Evolutionary conservation across 1,284 basidiomycete genomes (phyloP).

Genomic region (Pseudomicrostroma phylloplanum): DNA sequence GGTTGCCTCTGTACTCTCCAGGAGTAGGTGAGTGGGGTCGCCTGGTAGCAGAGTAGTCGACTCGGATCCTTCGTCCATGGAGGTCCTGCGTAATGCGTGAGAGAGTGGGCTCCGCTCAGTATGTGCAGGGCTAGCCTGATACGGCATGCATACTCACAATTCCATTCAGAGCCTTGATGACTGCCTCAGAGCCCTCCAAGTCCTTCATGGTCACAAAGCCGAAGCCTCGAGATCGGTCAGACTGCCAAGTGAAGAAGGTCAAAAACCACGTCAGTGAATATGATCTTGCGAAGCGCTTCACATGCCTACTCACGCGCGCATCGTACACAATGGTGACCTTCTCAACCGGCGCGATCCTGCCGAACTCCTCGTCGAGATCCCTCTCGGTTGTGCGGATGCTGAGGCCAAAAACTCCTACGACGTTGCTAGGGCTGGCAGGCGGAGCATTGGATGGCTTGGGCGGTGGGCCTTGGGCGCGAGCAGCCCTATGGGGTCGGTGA

Average conservation of each 20-base stretch:
- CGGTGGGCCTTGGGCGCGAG: too few species aligned
- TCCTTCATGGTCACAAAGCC: slow-evolving; percentile 91
- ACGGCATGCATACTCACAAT: slow-evolving; percentile 59
- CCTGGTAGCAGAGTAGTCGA: slow-evolving; percentile 91
- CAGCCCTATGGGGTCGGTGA: too few species aligned
- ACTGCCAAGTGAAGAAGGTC: slow-evolving; percentile 55
- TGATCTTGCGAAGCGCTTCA: background rate
- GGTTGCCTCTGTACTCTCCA: slow-evolving; percentile 67
- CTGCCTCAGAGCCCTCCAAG: slow-evolving; percentile 76
- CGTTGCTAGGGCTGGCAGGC: slow-evolving; percentile 61
- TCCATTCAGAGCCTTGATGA: slow-evolving; percentile 86
- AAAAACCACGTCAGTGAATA: background rate
- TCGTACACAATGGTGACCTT: slow-evolving; percentile 95
- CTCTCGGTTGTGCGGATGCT: slow-evolving; percentile 89
- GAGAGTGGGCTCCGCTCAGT: background rate
- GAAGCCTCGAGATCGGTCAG: slow-evolving; percentile 92
- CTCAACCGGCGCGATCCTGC: slow-evolving; percentile 78
- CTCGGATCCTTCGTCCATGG: slow-evolving; percentile 89
- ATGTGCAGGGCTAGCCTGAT: background rate
- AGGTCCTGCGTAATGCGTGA: slow-evolving; percentile 61
- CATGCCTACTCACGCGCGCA: slow-evolving; percentile 64
- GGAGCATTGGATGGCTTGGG: too few species aligned
- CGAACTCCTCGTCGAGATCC: slow-evolving; percentile 90
- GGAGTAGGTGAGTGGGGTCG: slow-evolving; percentile 91
- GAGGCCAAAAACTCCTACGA: slow-evolving; percentile 91